Evolutionary conservation across 805 yeast species (phyloP), one percentile per base, ranked within the genome.

Genomic region (Pichia membranifaciens): DNA sequence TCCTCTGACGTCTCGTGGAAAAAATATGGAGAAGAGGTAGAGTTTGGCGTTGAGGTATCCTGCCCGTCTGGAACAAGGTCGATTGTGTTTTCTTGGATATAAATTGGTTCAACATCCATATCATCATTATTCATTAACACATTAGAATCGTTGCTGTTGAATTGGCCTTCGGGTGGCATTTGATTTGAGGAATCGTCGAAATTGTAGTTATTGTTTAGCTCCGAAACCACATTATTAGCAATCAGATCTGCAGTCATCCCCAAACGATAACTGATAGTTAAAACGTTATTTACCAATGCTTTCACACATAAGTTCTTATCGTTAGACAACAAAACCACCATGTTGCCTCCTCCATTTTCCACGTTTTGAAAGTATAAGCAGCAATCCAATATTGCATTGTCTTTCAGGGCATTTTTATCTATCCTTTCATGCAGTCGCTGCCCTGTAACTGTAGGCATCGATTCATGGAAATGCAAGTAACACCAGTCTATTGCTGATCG

Each of bases 311-410:
- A 69, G 59, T 89, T 90, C 55, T 81, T 84, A 61, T 90, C 97
- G 60, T 90, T 86, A 0, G 96, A 83, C 50, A 89, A 57, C 22
- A 87, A 61, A 2, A 89, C 73, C 7, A 83, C 84, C 50, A 78
- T 58, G 29, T 61, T 55, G 1, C 45, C 16, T 4, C 63, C 55
- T 43, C 61, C 53, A 13, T 65, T 62, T 12, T 67, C 63, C 4
- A 45, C 34, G 29, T 41, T 39, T 50, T 75, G 71, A 48, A 82
- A 80, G 58, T 75, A 88, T 22, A 84, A 57, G 55, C 95, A 84
- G 60, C 96, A 88, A 61, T 90, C 96, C 37, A 89, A 65, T 51
- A 90, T 89, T 0, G 95, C 75, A 57, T 89, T 95, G 63, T 90
- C 97, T 49, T 85, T 82, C 0, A 45, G 45, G 1, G 79, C 61